Evolutionary conservation across 75 land plant species (phyloP).

Genomic region (Pinus taeda): DNA sequence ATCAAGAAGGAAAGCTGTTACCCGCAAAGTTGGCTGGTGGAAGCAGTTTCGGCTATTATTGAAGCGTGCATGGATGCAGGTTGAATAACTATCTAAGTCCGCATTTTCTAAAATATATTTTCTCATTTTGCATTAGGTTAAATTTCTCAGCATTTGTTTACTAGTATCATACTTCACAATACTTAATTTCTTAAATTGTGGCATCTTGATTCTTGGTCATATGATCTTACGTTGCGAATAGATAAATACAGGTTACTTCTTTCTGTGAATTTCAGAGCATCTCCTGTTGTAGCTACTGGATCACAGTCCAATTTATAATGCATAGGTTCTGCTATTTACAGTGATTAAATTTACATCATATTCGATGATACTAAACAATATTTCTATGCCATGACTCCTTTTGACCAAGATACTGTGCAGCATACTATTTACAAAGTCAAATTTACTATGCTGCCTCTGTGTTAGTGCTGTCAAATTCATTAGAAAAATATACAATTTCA

Average conservation of each 20-base stretch:
- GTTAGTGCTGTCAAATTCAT: background rate
- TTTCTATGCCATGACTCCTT: background rate
- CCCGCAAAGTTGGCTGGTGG: constrained; percentile 74
- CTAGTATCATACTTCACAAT: background rate
- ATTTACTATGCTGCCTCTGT: background rate
- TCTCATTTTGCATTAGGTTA: background rate
- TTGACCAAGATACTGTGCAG: background rate
- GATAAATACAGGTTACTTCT: background rate
- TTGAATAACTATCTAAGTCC: constrained; percentile 9
- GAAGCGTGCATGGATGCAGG: constrained; percentile 99
- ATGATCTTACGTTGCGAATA: background rate
- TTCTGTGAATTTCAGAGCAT: background rate
- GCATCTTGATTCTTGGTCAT: background rate
- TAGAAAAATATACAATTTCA: background rate
- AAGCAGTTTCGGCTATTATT: constrained; percentile 83
- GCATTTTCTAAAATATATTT: constrained; percentile 1
- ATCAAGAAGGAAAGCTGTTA: constrained; percentile 12
- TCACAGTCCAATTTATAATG: background rate
- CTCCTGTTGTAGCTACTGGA: background rate
- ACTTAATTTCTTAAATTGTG: background rate
- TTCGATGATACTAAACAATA: background rate
- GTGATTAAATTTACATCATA: background rate
- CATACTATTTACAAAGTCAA: background rate
- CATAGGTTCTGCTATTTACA: background rate
- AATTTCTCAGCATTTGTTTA: background rate